These are phyloP conservation scores for Wickerhamiella lipophila DNA, from an alignment of 805 yeast species.

Conservation along the genomic window DNA sequence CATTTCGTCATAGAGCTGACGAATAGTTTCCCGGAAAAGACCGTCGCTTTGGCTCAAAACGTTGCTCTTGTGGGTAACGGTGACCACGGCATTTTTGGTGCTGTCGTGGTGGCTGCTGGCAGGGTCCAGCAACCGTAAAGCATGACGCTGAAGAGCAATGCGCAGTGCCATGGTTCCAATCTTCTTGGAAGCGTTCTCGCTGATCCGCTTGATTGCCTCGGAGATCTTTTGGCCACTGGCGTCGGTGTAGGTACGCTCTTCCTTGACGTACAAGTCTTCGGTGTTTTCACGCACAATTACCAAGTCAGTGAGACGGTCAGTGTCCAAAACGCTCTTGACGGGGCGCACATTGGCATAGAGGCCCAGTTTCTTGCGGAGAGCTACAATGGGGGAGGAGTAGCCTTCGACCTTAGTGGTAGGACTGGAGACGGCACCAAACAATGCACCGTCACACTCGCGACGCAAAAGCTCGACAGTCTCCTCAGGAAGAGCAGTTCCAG, in stretches of 20 bases:
- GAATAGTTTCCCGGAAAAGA: constrained; percentile 80
- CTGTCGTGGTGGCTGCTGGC: constrained; percentile 29
- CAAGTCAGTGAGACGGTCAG: constrained; percentile 86
- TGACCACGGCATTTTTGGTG: constrained; percentile 51
- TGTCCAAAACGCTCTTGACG: constrained; percentile 80
- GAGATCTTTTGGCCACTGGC: constrained; percentile 82
- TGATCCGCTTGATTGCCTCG: constrained; percentile 93
- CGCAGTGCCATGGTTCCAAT: constrained; percentile 88
- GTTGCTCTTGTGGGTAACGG: constrained; percentile 94
- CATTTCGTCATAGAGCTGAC: constrained; percentile 38
- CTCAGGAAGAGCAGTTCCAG: constrained; percentile 95
- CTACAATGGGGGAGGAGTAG: constrained; percentile 96
- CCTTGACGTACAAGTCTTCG: constrained; percentile 92
- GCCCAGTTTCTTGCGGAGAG: constrained; percentile 90
- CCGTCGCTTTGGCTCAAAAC: constrained; percentile 90
- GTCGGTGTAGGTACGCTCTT: constrained; percentile 62
- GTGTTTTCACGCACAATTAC: constrained; percentile 98
- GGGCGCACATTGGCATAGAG: constrained; percentile 96
- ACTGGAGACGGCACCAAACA: constrained; percentile 92
- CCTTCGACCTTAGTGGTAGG: constrained; percentile 92
- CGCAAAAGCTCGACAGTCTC: constrained; percentile 70
- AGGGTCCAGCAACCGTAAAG: constrained; percentile 45
- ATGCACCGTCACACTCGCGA: constrained; percentile 86
- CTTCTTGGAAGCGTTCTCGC: constrained; percentile 72
- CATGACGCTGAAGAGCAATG: constrained; percentile 83